A percentile compares a stretch with the other conserved stretches of the same genome.
Conservation (phyloP, 352 stramenopile species). For the Phytophthora sp. region DNA sequence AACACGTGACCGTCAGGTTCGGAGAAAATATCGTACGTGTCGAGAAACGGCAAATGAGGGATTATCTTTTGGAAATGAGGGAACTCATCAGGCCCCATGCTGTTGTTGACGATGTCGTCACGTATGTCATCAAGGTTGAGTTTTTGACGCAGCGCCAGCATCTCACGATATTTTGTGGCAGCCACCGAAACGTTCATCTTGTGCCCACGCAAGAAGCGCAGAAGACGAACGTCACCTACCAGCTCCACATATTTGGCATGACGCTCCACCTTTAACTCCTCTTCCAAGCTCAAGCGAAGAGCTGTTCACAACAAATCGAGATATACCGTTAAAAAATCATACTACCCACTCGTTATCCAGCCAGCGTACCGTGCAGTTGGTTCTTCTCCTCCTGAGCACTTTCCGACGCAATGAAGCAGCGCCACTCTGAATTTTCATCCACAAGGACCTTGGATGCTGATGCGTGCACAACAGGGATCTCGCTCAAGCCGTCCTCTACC, state of each 20-base stretch:
- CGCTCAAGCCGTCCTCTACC: slow-evolving; percentile 44
- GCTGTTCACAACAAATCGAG: slow-evolving; percentile 33
- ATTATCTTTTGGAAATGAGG: slow-evolving; percentile 76
- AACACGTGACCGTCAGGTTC: slow-evolving; percentile 49
- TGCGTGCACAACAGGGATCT: slow-evolving; percentile 66
- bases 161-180: slow-evolving; percentile 69
- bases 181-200: slow-evolving; percentile 76
- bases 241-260: slow-evolving; percentile 53
- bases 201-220: slow-evolving; percentile 75
- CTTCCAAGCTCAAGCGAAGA: slow-evolving; percentile 63
- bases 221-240: slow-evolving; percentile 62
- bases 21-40: slow-evolving; percentile 67
- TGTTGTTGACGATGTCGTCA: slow-evolving; percentile 53
- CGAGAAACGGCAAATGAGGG: slow-evolving; percentile 60
- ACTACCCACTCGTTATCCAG: too few relatives aligned
- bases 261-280: slow-evolving; percentile 52
- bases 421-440: slow-evolving; percentile 67
- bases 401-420: slow-evolving; percentile 67
- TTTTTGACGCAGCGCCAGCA: slow-evolving; percentile 65
- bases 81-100: slow-evolving; percentile 59
- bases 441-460: slow-evolving; percentile 64
- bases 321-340: too few relatives aligned
- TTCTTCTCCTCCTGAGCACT: slow-evolving; percentile 68
- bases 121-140: slow-evolving; percentile 67
- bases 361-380: slow-evolving; percentile 54